Percentiles rank a stretch among this genome's conserved stretches.
Evolutionary conservation across 345 rosid species (phyloP).

Genomic region (Brassica incana): DNA sequence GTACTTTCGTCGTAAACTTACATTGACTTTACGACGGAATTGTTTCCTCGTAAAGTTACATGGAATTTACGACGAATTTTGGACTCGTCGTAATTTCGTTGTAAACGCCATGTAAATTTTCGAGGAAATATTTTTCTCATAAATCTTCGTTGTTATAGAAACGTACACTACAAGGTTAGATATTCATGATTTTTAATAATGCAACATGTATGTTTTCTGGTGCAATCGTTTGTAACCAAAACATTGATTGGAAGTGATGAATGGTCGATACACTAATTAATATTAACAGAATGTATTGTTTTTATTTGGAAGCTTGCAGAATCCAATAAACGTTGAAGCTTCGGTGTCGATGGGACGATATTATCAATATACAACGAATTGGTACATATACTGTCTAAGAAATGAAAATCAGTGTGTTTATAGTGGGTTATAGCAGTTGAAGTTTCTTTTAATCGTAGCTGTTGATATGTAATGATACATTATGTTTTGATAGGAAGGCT

Average conservation of each 20-base stretch:
- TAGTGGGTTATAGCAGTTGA: no score
- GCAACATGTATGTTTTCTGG: background rate
- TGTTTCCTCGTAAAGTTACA: no score
- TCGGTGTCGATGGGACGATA: background rate
- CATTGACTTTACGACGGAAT: no score
- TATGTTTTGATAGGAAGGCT: no score
- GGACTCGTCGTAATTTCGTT: no score
- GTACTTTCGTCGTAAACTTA: no score
- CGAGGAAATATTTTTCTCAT: no score
- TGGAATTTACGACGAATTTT: no score
- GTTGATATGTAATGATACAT: background rate
- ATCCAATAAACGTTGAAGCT: background rate
- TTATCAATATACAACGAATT: background rate
- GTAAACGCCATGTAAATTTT: no score
- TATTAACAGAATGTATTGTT: background rate
- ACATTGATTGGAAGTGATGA: background rate
- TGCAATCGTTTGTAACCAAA: background rate
- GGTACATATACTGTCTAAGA: background rate
- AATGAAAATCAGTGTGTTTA: background rate
- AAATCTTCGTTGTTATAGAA: no score
- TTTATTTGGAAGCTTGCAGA: background rate
- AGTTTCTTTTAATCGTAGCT: no score
- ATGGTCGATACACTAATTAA: background rate
- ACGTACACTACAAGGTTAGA: no score
- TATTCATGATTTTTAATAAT: background rate